phyloP scores from a whole-genome alignment of 208 protist genomes.

The Trypanosomatidae sp. region DNA sequence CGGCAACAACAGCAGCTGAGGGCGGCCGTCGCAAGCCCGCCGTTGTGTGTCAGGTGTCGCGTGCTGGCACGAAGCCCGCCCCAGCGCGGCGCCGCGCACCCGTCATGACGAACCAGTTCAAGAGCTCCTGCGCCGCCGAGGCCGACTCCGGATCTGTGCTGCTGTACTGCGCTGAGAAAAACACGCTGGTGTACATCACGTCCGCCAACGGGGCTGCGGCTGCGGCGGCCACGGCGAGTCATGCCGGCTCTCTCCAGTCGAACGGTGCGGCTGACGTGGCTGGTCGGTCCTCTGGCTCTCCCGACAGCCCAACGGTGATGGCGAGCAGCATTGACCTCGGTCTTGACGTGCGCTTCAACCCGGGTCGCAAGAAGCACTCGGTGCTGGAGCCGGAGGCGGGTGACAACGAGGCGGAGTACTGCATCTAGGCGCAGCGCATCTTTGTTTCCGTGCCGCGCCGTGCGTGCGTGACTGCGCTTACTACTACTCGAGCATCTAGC shows the following conservation, averaged over 20 bases:
- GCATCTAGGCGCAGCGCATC: constrained; percentile 24
- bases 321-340: constrained; percentile 10
- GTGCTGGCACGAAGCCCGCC: not conserved
- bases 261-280: not conserved
- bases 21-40: constrained; percentile 1
- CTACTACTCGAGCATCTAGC: too few species aligned
- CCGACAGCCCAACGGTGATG: not conserved
- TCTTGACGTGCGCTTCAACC: constrained; percentile 20
- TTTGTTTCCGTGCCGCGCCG: not conserved
- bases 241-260: not conserved
- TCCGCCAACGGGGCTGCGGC: constrained; percentile 3
- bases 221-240: not conserved
- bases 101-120: constrained; percentile 55
- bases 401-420: constrained; percentile 53
- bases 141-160: constrained; percentile 32
- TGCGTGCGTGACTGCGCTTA: not conserved
- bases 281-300: not conserved
- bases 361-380: constrained; percentile 29
- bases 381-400: constrained; percentile 23
- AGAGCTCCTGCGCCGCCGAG: constrained; percentile 47
- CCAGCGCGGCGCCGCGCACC: constrained; percentile 21
- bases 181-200: constrained; percentile 47
- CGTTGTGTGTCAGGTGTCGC: constrained; percentile 18
- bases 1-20: not conserved
- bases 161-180: constrained; percentile 53